Base-by-base conservation (phyloP, 2,329 filamentous ascomycete species). In the Chaetomium olivaceum region DNA sequence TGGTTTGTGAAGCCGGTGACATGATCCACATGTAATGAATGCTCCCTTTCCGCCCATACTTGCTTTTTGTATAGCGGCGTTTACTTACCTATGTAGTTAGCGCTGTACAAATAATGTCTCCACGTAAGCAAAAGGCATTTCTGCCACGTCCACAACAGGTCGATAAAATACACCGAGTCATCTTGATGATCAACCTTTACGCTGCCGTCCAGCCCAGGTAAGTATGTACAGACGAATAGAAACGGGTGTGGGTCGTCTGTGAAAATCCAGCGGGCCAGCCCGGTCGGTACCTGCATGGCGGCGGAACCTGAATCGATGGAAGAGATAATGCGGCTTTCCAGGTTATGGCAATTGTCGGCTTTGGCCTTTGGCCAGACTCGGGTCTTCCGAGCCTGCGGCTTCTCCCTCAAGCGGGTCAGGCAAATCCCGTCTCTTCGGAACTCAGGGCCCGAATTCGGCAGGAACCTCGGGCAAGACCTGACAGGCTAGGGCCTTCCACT, bases 301-400 rank as follows among this genome's bases (percentile, higher is more conserved):
- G 29, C 33, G 19, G 11, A 3, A 12, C 33, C 33, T 36, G 33
- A 21, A 60, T 27, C 54, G 54, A 33, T 36, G 54, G 54, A 57
- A 39, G 31, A n/a, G 54, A 58, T 19, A 36, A 29, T 58, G 36
- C 36, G 25, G 56, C 56, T 46, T 46, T 23, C 39, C 33, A 23
- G 51, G 55, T 16, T 27, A 55, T 69, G 68, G 68, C 64, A 66
- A 70, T 61, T 58, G 67, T 70, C 69, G 69, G 69, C 69, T 70
- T 69, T 68, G 63, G 39, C 16, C 11, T 36, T 36, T 43, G 16
- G 39, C 50, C 62, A 62, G 65, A 51, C 56, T 63, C 61, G 36
- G 36, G 56, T 36, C 54, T 56, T 23, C 21, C 36, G 27, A 39
- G 57, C 21, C 19, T 48, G 57, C 25, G 23, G 57, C 36, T 58